A percentile compares a stretch with the other conserved stretches of the same genome.
Evolutionary conservation across 1,284 basidiomycete species (phyloP).

Genomic region (Phylloporus sp.): DNA sequence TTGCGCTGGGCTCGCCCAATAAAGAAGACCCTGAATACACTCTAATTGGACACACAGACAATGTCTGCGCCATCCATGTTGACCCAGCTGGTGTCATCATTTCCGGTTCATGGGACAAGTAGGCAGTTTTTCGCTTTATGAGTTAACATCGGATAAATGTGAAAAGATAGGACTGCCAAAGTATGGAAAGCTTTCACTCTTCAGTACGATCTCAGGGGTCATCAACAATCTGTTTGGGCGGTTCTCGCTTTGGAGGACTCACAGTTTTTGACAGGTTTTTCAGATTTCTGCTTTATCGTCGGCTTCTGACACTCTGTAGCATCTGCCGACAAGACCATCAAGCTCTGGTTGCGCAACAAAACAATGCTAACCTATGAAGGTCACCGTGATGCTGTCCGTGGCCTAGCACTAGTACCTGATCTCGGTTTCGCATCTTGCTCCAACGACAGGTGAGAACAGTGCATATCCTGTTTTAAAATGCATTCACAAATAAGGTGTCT

Average conservation of each 20-base stretch:
- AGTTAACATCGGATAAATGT: constrained; percentile 1
- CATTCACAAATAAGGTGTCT: constrained; percentile 7
- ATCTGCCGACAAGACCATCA: constrained; percentile 95
- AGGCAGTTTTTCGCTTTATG: constrained; percentile 40
- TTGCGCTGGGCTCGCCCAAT: constrained; percentile 60
- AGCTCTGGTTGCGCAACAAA: constrained; percentile 85
- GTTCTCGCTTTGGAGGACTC: constrained; percentile 85
- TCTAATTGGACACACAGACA: constrained; percentile 89
- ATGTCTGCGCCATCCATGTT: constrained; percentile 88
- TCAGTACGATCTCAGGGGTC: constrained; percentile 82
- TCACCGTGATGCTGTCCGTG: constrained; percentile 91
- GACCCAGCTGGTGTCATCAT: constrained; percentile 77
- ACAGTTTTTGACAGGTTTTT: constrained; percentile 82
- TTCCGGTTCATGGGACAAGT: constrained; percentile 99
- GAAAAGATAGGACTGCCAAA: constrained; percentile 78
- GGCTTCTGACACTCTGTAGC: constrained; percentile 54
- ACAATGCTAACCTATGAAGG: constrained; percentile 79
- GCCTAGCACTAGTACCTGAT: constrained; percentile 80
- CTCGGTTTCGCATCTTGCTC: constrained; percentile 94
- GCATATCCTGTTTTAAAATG: constrained; percentile 10
- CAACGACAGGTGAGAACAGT: constrained; percentile 79
- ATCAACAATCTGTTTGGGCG: constrained; percentile 94
- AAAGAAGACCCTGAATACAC: constrained; percentile 79
- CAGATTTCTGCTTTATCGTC: constrained; percentile 1
- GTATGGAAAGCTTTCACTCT: constrained; percentile 90